Evolutionary conservation across 2,329 filamentous ascomycete genomes (phyloP).

Genomic region (Diaporthe sp.): DNA sequence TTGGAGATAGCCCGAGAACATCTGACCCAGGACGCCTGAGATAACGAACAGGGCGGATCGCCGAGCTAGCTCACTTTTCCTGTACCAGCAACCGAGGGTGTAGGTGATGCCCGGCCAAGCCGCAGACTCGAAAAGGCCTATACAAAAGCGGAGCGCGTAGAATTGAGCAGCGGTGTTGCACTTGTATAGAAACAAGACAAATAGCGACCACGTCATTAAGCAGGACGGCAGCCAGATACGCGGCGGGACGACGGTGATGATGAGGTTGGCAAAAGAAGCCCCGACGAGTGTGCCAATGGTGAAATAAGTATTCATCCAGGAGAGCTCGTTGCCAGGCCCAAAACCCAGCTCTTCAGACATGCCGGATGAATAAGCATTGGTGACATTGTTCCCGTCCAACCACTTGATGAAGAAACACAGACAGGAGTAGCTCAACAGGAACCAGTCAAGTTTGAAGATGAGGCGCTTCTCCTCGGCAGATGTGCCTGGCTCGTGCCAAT

Average conservation of each 20-base stretch:
- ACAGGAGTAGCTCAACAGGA: constrained; percentile 56
- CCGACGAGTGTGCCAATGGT: constrained; percentile 61
- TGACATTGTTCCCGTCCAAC: constrained; percentile 60
- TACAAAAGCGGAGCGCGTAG: constrained; percentile 64
- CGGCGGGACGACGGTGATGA: constrained; percentile 58
- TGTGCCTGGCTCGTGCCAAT: constrained; percentile 58
- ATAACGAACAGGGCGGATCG: constrained; percentile 70
- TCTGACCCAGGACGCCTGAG: constrained; percentile 63
- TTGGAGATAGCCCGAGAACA: constrained; percentile 53
- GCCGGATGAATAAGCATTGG: constrained; percentile 62
- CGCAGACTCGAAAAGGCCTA: constrained; percentile 67
- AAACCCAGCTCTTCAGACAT: constrained; percentile 61
- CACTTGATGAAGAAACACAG: constrained; percentile 61
- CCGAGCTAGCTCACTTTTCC: constrained; percentile 67
- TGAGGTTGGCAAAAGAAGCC: constrained; percentile 56
- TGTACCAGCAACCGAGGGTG: constrained; percentile 71
- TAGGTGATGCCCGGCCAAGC: constrained; percentile 60
- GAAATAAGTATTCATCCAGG: constrained; percentile 61
- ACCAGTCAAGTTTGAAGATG: constrained; percentile 63
- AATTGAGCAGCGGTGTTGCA: constrained; percentile 53
- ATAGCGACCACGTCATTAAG: constrained; percentile 53
- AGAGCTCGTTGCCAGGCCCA: constrained; percentile 54
- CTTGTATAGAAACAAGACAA: constrained; percentile 56
- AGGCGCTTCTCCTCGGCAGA: constrained; percentile 57
- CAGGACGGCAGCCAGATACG: constrained; percentile 56